These are phyloP conservation scores for Elsinoe perseae DNA, from an alignment of 2,329 filamentous ascomycete species.

Conservation along the genomic window DNA sequence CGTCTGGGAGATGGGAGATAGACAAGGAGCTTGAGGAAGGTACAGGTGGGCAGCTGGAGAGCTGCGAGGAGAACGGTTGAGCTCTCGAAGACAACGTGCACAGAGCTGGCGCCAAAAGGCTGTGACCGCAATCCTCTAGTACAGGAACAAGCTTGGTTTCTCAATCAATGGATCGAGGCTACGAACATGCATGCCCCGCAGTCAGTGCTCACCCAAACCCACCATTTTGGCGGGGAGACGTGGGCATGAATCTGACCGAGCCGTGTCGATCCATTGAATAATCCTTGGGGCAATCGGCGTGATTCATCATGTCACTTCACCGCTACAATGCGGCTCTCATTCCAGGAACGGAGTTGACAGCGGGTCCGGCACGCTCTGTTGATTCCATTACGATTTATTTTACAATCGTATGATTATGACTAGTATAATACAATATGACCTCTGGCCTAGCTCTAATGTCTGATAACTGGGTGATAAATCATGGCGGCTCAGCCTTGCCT, in stretches of 20 bases:
- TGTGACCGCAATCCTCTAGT: neutral
- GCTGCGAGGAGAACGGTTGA: slow-evolving; percentile 11
- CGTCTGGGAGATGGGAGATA: slow-evolving; percentile 8
- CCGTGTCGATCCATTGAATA: neutral
- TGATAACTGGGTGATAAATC: neutral
- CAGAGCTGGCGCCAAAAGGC: slow-evolving; percentile 2
- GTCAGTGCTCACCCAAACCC: slow-evolving; percentile 12
- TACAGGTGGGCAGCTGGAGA: slow-evolving; percentile 3
- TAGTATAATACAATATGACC: slow-evolving; percentile 12
- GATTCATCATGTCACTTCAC: slow-evolving; percentile 14
- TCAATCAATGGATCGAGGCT: neutral
- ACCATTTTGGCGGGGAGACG: slow-evolving; percentile 2
- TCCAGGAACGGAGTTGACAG: neutral
- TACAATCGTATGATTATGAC: slow-evolving; percentile 4
- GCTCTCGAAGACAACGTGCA: slow-evolving; percentile 10
- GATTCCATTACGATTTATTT: neutral
- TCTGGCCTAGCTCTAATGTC: neutral
- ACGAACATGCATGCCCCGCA: slow-evolving; percentile 10
- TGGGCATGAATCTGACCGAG: neutral
- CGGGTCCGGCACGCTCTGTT: neutral
- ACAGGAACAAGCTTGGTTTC: neutral
- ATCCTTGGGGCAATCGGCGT: neutral
- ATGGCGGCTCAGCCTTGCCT: slow-evolving; percentile 6
- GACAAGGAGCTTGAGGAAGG: slow-evolving; percentile 3
- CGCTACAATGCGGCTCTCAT: slow-evolving; percentile 4